Percentiles rank a stretch among this genome's conserved stretches.
phyloP scores from a whole-genome alignment of 257 asterid genomes.

The Rubia yunnanensis region DNA sequence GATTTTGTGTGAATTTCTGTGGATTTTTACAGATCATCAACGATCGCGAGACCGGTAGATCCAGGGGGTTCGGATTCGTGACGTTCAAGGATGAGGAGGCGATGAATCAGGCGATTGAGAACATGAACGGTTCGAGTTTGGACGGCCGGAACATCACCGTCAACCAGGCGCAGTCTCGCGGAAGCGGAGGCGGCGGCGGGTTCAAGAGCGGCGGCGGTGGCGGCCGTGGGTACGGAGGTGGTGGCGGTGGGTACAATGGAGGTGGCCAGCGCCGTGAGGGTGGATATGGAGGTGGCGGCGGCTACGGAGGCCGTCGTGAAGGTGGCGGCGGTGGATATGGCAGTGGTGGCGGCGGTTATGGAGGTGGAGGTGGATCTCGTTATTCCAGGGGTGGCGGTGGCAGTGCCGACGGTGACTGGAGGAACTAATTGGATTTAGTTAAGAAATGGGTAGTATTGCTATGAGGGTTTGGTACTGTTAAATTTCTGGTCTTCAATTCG shows the following conservation, averaged over 20 bases:
- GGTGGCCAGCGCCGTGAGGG: slow-evolving; percentile 22
- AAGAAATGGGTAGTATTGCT: not conserved
- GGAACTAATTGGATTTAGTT: slow-evolving; percentile 23
- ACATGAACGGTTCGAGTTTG: slow-evolving; percentile 75
- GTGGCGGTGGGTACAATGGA: slow-evolving; percentile 19
- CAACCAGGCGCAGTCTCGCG: slow-evolving; percentile 85
- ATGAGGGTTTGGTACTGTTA: not conserved
- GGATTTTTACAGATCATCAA: slow-evolving; percentile 43
- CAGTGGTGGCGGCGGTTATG: slow-evolving; percentile 22
- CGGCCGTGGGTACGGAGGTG: slow-evolving; percentile 14
- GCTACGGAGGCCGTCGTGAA: slow-evolving; percentile 24
- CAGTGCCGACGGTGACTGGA: slow-evolving; percentile 48
- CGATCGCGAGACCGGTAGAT: slow-evolving; percentile 92
- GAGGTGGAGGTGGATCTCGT: slow-evolving; percentile 23
- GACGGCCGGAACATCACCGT: slow-evolving; percentile 91
- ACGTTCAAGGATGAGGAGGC: slow-evolving; percentile 70
- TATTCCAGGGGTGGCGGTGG: slow-evolving; percentile 23
- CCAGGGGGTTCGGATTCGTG: slow-evolving; percentile 92
- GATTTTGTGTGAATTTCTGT: not conserved
- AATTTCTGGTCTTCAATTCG: not conserved
- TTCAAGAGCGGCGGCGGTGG: slow-evolving; percentile 15
- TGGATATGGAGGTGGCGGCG: slow-evolving; percentile 24
- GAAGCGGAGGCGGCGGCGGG: slow-evolving; percentile 46
- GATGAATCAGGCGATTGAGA: slow-evolving; percentile 72
- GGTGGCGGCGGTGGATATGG: slow-evolving; percentile 27